Percentiles rank a stretch among this genome's conserved stretches.
Evolutionary conservation across 495 filamentous ascomycete genomes (phyloP).

Genomic region (Physcia stellaris): DNA sequence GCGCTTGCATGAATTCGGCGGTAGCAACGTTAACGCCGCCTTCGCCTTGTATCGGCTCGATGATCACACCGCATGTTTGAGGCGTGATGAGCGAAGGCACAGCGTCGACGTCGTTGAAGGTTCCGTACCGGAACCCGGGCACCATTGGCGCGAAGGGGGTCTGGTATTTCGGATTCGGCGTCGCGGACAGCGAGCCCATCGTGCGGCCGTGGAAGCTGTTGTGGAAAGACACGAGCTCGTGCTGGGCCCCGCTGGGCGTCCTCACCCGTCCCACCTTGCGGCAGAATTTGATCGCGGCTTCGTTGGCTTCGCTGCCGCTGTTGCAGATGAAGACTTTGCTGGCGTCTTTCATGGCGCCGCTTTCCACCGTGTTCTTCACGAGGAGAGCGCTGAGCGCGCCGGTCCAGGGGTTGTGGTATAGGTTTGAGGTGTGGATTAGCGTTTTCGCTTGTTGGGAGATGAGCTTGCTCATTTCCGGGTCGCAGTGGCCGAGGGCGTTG

Average conservation of each 20-base stretch:
- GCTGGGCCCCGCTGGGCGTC: conserved; percentile 58
- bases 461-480: conserved; percentile 54
- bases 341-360: conserved; percentile 69
- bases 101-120: conserved; percentile 64
- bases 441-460: conserved; percentile 66
- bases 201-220: conserved; percentile 93
- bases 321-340: conserved; percentile 86
- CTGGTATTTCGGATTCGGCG: conserved; percentile 98
- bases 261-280: conserved; percentile 71
- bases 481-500: conserved; percentile 79
- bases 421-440: conserved; percentile 80
- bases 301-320: conserved; percentile 89
- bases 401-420: conserved; percentile 93
- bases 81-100: conserved; percentile 62
- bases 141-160: conserved; percentile 89
- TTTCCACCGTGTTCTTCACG: conserved; percentile 58
- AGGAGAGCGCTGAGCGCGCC: conserved; percentile 75
- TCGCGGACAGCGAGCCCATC: conserved; percentile 83
- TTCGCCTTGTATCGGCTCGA: conserved; percentile 97
- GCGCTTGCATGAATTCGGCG: conserved; percentile 62
- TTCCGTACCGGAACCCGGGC: conserved; percentile 79
- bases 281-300: conserved; percentile 93
- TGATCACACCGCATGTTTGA: conserved; percentile 83
- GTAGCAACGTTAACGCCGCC: conserved; percentile 79
- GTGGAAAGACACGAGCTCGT: conserved; percentile 77